These are phyloP conservation scores for Scalesia atractyloides DNA, from an alignment of 129 eudicot species.

Conservation along the genomic window DNA sequence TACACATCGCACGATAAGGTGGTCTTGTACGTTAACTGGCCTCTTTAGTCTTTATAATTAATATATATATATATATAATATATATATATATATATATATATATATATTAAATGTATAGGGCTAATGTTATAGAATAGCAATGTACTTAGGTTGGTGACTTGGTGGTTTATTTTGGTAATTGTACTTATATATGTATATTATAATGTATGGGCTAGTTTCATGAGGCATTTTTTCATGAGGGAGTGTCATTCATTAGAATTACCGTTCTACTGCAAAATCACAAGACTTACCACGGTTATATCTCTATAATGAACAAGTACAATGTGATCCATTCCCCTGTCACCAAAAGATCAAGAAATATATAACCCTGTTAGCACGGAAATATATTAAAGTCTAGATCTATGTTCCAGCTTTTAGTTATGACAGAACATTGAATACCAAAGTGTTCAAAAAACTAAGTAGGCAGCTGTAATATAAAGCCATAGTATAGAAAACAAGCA, in stretches of 20 bases:
- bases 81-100: neutral
- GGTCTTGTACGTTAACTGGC: too few species aligned
- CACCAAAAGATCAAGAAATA: slow-evolving; percentile 25
- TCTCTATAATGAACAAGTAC: slow-evolving; percentile 99
- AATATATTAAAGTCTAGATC: neutral
- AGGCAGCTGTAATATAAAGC: slow-evolving; percentile 9
- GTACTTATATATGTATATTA: neutral
- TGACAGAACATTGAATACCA: neutral
- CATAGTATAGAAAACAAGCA: neutral
- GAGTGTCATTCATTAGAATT: slow-evolving; percentile 2
- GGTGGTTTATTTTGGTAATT: too few species aligned
- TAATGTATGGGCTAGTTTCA: neutral
- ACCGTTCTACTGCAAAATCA: neutral
- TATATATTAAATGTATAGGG: neutral
- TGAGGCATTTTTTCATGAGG: neutral
- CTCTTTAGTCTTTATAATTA: too few species aligned
- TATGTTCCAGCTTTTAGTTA: neutral
- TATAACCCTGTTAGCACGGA: slow-evolving; percentile 17
- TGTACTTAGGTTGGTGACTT: neutral
- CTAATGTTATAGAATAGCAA: slow-evolving; percentile 2
- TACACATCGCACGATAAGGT: too few species aligned
- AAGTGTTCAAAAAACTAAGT: slow-evolving; percentile 16
- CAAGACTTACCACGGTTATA: slow-evolving; percentile 58
- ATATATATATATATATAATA: too few species aligned
- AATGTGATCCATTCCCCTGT: slow-evolving; percentile 90